Evolutionary conservation across 2,329 filamentous ascomycete species (phyloP), one percentile per base, ranked within the genome.

Genomic region (Bimuria novae-zelandiae): DNA sequence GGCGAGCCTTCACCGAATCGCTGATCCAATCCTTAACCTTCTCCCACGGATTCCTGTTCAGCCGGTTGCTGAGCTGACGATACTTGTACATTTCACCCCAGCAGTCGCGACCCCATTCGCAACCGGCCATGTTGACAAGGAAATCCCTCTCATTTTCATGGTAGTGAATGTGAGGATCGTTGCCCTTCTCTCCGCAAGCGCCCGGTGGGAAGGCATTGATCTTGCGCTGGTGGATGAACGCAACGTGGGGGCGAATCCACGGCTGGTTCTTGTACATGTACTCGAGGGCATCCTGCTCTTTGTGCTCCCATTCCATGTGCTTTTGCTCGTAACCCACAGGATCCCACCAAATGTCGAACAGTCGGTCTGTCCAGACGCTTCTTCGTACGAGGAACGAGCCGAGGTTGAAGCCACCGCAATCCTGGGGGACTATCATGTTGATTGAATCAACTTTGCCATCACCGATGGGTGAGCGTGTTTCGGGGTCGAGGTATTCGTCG

Each of bases 281-380:
- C 76, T 97, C 92, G 36, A 99, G 79, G 1, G 92, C 91, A 70
- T 97, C 92, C 76, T 99, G 94, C 74, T 99, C 94, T 73, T 97
- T 97, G 80, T 99, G 94, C 69, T 94, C 92, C 94, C 94, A 99
- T 57, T 94, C 85, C 92, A 97, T 97, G 74, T 99, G 94, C 72
- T 92, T 95, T 76, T 99, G 94, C 76, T 99, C 94, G 74, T 99
- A 99, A 52, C 89, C 86, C 25, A 97, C 92, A 0, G 94, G 94
- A 68, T 99, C 94, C 94, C 94, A 99, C 94, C 94, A 99, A 47
- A 96, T 83, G 69, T 99, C 94, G 30, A 99, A 83, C 16, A 99
- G 78, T 4, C 91, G 88, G 67, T 97, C 93, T 0, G 92, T 90
- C 90, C 92, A 99, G 22, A 86, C 80, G 66, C 90, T 90, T 55